These are phyloP conservation scores for Populus ilicifolia DNA, from an alignment of 345 rosid genomes.

Conservation along the genomic window DNA sequence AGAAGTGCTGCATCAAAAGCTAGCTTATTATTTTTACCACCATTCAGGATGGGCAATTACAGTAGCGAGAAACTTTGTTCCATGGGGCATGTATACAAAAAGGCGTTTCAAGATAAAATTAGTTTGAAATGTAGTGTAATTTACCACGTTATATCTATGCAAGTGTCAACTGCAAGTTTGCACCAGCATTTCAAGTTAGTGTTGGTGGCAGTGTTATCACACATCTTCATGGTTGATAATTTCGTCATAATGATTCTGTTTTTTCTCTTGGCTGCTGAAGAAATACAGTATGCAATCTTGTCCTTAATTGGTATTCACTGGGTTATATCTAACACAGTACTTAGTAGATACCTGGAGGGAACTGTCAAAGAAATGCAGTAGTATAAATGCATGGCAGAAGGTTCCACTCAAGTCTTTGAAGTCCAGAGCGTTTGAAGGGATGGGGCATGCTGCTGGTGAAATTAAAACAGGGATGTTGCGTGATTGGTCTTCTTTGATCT, in stretches of 20 bases:
- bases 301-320: background rate
- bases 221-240: background rate
- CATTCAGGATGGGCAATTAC: background rate
- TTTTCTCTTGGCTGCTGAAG: background rate
- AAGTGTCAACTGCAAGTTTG: background rate
- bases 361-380: background rate
- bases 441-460: background rate
- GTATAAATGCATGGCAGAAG: background rate
- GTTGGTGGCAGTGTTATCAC: background rate
- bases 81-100: background rate
- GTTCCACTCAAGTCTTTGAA: background rate
- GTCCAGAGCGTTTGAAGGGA: background rate
- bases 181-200: background rate
- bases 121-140: background rate
- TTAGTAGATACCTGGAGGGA: background rate
- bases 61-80: background rate
- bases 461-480: background rate
- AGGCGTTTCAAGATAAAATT: background rate
- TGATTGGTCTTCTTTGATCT: background rate
- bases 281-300: background rate
- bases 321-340: background rate
- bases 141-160: background rate
- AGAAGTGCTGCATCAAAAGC: background rate
- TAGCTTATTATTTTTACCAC: background rate
- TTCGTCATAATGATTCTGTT: background rate